Evolutionary conservation across 2,329 filamentous ascomycete species (phyloP).

Genomic region (Botryosphaeria dothidea): DNA sequence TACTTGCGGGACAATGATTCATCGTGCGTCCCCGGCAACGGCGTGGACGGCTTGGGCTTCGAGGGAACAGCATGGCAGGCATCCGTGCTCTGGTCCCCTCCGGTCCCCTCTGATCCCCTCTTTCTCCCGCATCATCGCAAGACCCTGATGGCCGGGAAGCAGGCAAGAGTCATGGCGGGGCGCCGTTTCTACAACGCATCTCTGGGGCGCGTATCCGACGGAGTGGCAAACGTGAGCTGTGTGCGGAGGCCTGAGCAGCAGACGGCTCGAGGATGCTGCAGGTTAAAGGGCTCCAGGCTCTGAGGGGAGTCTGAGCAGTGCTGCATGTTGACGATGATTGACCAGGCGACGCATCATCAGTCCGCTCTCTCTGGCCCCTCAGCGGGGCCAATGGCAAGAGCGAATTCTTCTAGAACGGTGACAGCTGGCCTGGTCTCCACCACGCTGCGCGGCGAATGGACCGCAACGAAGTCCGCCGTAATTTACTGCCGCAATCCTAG

Average conservation of each 20-base stretch:
- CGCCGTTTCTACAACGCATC: constrained; percentile 9
- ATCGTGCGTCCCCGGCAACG: constrained; percentile 1
- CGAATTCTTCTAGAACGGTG: constrained; percentile 9
- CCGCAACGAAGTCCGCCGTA: constrained; percentile 10
- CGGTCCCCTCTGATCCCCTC: neutral
- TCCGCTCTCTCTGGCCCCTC: neutral
- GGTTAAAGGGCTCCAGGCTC: constrained; percentile 7
- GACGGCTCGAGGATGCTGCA: constrained; percentile 11
- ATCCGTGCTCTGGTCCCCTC: neutral
- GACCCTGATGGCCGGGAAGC: constrained; percentile 2
- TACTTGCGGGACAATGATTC: neutral
- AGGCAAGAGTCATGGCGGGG: constrained; percentile 2
- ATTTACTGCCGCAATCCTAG: neutral
- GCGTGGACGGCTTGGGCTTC: neutral
- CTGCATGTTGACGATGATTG: constrained; percentile 5
- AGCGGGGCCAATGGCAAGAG: neutral
- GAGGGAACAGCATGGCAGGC: constrained; percentile 7
- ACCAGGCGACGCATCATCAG: constrained; percentile 13
- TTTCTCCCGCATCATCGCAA: neutral
- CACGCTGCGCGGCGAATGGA: neutral
- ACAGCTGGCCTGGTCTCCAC: constrained; percentile 11
- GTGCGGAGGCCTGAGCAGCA: neutral
- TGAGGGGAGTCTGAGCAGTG: neutral
- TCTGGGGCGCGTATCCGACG: neutral
- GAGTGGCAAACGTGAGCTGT: constrained; percentile 6